Evolutionary conservation across 2,329 filamentous ascomycete species (phyloP).

Genomic region (Venturia nashicola): DNA sequence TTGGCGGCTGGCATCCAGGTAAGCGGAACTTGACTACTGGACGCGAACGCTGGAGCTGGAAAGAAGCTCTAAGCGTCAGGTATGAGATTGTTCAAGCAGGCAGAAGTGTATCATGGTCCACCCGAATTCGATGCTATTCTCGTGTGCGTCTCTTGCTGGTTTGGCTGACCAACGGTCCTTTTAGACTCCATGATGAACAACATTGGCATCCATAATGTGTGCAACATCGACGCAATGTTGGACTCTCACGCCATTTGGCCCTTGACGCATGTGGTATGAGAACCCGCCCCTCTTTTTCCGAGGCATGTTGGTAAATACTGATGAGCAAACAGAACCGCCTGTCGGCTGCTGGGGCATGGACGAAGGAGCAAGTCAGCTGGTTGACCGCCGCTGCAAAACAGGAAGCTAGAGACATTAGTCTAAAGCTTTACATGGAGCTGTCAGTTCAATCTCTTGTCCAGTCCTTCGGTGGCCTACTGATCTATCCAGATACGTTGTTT

Average conservation of each 20-base stretch:
- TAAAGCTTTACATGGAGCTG: constrained; percentile 8
- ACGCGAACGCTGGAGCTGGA: background rate
- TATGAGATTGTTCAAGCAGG: background rate
- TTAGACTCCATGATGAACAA: background rate
- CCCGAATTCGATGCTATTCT: background rate
- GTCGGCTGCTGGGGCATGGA: constrained; percentile 2
- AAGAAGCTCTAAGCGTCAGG: background rate
- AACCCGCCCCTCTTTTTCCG: background rate
- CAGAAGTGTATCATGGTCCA: background rate
- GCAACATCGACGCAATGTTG: constrained; percentile 9
- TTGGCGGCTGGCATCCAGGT: constrained; percentile 26
- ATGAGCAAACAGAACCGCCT: background rate
- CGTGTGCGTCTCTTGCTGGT: background rate
- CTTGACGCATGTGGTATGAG: constrained; percentile 3
- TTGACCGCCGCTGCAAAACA: constrained; percentile 1
- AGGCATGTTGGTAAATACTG: background rate
- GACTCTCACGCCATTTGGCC: constrained; percentile 11
- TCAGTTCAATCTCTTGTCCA: background rate
- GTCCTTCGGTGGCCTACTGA: background rate
- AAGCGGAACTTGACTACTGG: background rate
- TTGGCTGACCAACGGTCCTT: background rate
- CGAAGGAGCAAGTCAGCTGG: constrained; percentile 6
- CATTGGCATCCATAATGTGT: constrained; percentile 5
- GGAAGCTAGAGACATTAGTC: background rate
- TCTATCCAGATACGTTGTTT: background rate